Evolutionary conservation across 352 stramenopile species (phyloP), one percentile per base, ranked within the genome.

Genomic region (Phytopythium ostracodes): DNA sequence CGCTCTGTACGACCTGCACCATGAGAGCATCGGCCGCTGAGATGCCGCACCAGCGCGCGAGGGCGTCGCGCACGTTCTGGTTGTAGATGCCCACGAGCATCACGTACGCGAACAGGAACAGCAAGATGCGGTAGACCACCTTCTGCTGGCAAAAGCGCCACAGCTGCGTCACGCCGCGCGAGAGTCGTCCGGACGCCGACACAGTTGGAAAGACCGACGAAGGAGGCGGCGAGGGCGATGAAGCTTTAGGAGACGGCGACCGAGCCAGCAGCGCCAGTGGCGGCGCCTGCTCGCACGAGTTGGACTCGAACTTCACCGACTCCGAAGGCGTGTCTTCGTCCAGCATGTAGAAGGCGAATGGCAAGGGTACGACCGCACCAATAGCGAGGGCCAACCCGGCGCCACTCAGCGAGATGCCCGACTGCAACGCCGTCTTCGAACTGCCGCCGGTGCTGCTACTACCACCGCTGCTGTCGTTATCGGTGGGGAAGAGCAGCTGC

Each of bases 71-170:
- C 20, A 75, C 59, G 29, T 67, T 73, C 11, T 68, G 68, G 61
- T 84, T 77, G 52, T 73, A 76, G 9, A 76, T 60, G 1, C 67
- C 67, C 1, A 86, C 56, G 22, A 85, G 8, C 38, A 76, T 70
- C 38, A 76, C 69, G 46, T 77, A 66, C 12, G 73, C 51, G 42
- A 77, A 62, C 40, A 87, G 63, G 62, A 88, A 89, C 17, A 73
- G 56, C 24, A 89, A 44, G 20, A 86, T 68, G 14, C 72, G 76
- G 70, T 75, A 80, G 29, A 79, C 73, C 10, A 85, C 65, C 27
- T 88, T 78, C 35, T 87, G 70, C 40, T 83, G 74, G 51, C 67
- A 81, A 27, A 88, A 76, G 43, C 70, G 68, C 72, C 80, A 81
- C 14, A 89, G 54, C 35, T 88, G 73, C 8, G 60, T 53, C 8